phyloP scores from a whole-genome alignment of 2,329 filamentous ascomycete genomes.

The Gaeumannomyces sp. region DNA sequence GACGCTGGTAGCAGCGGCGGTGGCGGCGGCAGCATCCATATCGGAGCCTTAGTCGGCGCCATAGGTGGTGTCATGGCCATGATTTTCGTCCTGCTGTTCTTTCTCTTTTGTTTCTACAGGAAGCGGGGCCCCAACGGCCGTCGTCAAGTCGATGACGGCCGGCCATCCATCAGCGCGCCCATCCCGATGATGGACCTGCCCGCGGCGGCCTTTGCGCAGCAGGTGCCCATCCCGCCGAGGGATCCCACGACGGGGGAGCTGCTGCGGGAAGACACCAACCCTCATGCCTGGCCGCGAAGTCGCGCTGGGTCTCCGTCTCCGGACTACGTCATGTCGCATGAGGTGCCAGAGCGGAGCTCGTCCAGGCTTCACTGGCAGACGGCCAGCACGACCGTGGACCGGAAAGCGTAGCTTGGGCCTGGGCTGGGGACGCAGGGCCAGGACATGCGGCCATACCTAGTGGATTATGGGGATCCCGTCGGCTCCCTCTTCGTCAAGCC shows the following conservation, averaged over 20 bases:
- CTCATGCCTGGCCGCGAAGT: neutral
- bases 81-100: neutral
- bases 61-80: neutral
- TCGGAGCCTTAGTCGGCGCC: neutral
- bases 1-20: too few relatives aligned
- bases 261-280: too few relatives aligned
- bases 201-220: too few relatives aligned
- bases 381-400: neutral
- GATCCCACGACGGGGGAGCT: neutral
- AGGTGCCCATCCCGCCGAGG: neutral
- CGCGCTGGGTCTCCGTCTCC: neutral
- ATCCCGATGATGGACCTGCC: neutral
- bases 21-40: neutral
- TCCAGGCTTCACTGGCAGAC: too few relatives aligned
- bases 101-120: neutral
- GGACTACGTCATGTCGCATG: too few relatives aligned
- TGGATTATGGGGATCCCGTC: too few relatives aligned
- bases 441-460: too few relatives aligned
- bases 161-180: neutral
- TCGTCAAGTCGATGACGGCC: too few relatives aligned
- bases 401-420: neutral
- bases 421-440: too few relatives aligned
- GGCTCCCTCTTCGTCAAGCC: too few relatives aligned
- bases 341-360: neutral
- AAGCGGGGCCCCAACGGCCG: neutral